Evolutionary conservation across 1,139 yeast genomes (phyloP), one percentile per base, ranked within the genome.

Genomic region (Saccharomyces pastorianus): DNA sequence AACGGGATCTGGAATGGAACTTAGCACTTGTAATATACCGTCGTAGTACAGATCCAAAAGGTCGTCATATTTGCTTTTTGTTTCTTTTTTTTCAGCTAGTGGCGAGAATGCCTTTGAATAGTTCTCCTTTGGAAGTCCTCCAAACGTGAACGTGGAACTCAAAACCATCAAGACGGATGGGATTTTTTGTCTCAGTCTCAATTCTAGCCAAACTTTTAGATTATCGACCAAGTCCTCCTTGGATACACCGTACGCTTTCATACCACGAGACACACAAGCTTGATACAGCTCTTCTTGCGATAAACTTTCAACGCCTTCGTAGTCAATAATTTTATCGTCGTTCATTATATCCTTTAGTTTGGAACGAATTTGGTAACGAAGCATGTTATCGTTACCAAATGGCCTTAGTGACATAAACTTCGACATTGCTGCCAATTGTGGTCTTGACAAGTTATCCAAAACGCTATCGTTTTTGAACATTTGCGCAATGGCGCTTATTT

Each of bases 221-320:
- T 89, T 95, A 56, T 85, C 93, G 66, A 93, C 80, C 71, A 93
- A 77, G 65, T 88, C 82, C 26, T 86, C 96, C 25, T 95, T 93
- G 4, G 96, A 81, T 7, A 88, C 88, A 61, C 89, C 89, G 56
- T 78, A 80, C 6, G 95, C 85, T 70, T 82, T 87, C 70, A 93
- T 89, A 68, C 99, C 99, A 72, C 99, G 83, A 53, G 95, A 90
- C 55, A 88, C 86, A 75, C 97, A 90, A 6, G 98, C 98, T 59
- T 78, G 77, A 68, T 88, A 90, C 58, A 93, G 79, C 72, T 93
- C 99, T n/a, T 83, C 83, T 31, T 85, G 79, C 4, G 95, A 81
- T 62, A 93, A 77, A 2, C 88, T 77, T 52, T 84, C 88, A 51
- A 90, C 95, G 51, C 98, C 98, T 74, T 93, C 99, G 67, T 88